Percentiles rank a stretch among this genome's conserved stretches.
Evolutionary conservation across 1,139 yeast species (phyloP).

Genomic region (Suzukiozyma palmioleophila): DNA sequence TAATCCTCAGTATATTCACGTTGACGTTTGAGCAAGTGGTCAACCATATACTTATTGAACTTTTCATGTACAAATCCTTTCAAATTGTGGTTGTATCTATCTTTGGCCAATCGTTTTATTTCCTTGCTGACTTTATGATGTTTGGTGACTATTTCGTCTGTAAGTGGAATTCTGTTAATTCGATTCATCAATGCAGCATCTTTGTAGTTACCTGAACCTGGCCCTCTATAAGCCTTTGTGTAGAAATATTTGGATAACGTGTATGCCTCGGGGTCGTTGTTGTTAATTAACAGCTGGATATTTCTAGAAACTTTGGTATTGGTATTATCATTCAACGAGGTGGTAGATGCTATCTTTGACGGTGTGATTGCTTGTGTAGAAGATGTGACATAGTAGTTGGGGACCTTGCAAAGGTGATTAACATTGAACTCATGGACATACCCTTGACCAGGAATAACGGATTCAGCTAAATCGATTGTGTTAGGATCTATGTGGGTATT

Average conservation of each 20-base stretch:
- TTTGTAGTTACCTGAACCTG: conserved; percentile 46
- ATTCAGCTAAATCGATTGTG: conserved; percentile 34
- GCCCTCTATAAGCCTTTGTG: conserved; percentile 40
- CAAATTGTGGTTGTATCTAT: conserved; percentile 23
- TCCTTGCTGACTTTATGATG: conserved; percentile 16
- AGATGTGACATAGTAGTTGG: conserved; percentile 37
- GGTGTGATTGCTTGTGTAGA: conserved; percentile 18
- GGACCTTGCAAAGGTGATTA: conserved; percentile 39
- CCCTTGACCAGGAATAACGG: conserved; percentile 45
- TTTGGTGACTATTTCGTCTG: conserved; percentile 15
- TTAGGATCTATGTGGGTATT: conserved; percentile 37
- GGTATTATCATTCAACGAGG: conserved; percentile 14
- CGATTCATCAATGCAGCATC: conserved; percentile 42
- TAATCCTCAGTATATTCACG: conserved; percentile 33
- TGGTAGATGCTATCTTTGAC: conserved; percentile 7
- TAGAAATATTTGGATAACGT: conserved; percentile 38
- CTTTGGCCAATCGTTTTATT: conserved; percentile 11
- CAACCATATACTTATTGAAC: conserved; percentile 30
- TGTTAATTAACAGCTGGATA: conserved; percentile 33
- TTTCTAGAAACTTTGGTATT: conserved; percentile 27
- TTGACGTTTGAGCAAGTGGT: conserved; percentile 26
- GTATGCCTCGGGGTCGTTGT: conserved; percentile 32
- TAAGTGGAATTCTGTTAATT: conserved; percentile 30
- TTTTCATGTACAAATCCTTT: conserved; percentile 39
- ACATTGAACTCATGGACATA: conserved; percentile 42